phyloP scores from a whole-genome alignment of 1,284 basidiomycete genomes.

The Spongispora temasekensis region DNA sequence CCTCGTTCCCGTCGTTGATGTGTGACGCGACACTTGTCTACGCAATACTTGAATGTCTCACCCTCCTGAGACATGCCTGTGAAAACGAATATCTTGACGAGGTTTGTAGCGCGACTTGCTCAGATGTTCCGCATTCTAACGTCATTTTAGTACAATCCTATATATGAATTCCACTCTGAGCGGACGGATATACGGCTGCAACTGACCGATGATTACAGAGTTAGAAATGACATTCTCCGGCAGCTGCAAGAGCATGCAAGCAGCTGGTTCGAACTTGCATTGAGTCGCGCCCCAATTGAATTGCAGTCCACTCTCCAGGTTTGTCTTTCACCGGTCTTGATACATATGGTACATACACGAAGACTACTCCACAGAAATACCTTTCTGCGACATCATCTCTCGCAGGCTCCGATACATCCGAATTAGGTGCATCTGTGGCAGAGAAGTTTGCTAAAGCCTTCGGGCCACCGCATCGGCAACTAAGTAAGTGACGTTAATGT shows the following conservation, averaged over 20 bases:
- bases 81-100: slow-evolving; percentile 94
- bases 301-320: slow-evolving; percentile 91
- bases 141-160: slow-evolving; percentile 76
- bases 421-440: slow-evolving; percentile 89
- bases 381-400: slow-evolving; percentile 72
- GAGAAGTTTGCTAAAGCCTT: slow-evolving; percentile 82
- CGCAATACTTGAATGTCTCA: slow-evolving; percentile 89
- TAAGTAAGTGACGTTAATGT: slow-evolving; percentile 50
- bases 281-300: slow-evolving; percentile 89
- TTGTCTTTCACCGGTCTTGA: slow-evolving; percentile 14
- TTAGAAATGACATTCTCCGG: slow-evolving; percentile 82
- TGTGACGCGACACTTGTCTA: slow-evolving; percentile 89
- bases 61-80: slow-evolving; percentile 84
- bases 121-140: slow-evolving; percentile 3
- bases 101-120: slow-evolving; percentile 46
- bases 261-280: slow-evolving; percentile 83
- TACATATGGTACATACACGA: not conserved
- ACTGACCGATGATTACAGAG: slow-evolving; percentile 85
- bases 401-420: slow-evolving; percentile 70
- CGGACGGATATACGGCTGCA: slow-evolving; percentile 76
- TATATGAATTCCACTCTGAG: slow-evolving; percentile 82
- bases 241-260: slow-evolving; percentile 76
- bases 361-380: slow-evolving; percentile 63
- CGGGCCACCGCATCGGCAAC: slow-evolving; percentile 76
- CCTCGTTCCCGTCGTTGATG: slow-evolving; percentile 93